Base-by-base conservation (phyloP, 2,329 filamentous ascomycete genomes). In the Colletotrichum higginsianum region DNA sequence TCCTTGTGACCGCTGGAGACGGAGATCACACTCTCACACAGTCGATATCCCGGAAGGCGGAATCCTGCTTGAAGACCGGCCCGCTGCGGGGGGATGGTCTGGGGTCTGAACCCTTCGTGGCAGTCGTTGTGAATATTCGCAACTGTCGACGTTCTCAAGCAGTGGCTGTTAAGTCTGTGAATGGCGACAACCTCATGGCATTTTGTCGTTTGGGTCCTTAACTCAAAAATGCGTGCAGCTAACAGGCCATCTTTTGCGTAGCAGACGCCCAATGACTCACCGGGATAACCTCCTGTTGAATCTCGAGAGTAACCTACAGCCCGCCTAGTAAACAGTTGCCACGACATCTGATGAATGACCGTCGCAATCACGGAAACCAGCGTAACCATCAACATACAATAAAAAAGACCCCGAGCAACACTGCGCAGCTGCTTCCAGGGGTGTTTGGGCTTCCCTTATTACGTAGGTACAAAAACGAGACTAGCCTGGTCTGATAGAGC, bases 1-100 rank as follows among this genome's bases (percentile, higher is more conserved):
- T 52, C 66, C 18, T 71, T 52, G 18, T 75, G 71, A 12, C 70
- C 58, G 15, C 67, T 66, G 30, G 58, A 40, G 21, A 70, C 60
- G 2, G 67, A 42, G 23, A 75, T 63, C 5, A n/a, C 23, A 18
- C 26, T 65, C 50, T 74, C 72, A 5, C 72, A 5, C 56, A 46
- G 2, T 38, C 40, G 35, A 60, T 26, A 3, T 61, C 66, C 3
- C 74, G n/a, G 13, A 67, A 58, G 18, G 74, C 69, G 2, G 61
- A 71, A 13, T 67, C 66, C 50, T 67, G 49, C 52, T 63, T 67
- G 18, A 63, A 62, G 12, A 63, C 50, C 2, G 53, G 42, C n/a
- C 64, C 64, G 5, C 63, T 57, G 0, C 62, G 50, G 1, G 62
- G 57, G 63, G 21, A 58, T 50, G 38, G 46, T 30, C 4, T 26